Evolutionary conservation across 805 yeast genomes (phyloP).

Genomic region (Wickerhamiella alocasiicola): DNA sequence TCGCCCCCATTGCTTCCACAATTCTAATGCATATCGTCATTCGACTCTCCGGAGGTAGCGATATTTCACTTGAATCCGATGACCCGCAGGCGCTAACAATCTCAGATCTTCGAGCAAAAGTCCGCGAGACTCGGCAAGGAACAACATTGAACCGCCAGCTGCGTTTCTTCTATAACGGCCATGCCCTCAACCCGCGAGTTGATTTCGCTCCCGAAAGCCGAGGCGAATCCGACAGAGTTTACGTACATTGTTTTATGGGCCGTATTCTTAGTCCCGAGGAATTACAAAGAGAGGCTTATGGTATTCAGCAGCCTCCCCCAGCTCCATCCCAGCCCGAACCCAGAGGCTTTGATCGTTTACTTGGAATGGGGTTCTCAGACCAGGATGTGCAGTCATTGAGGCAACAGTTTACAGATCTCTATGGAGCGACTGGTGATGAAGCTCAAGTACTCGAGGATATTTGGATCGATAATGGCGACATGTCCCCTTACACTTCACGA

Average conservation of each 20-base stretch:
- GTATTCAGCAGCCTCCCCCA: constrained; percentile 20
- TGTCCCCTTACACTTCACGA: constrained; percentile 23
- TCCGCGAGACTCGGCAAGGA: constrained; percentile 29
- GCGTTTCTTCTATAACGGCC: constrained; percentile 57
- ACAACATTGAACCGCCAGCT: constrained; percentile 37
- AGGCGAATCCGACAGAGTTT: constrained; percentile 30
- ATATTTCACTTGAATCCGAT: constrained; percentile 30
- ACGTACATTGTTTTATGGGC: constrained; percentile 71
- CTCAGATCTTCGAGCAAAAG: constrained; percentile 33
- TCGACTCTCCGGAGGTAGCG: constrained; percentile 38
- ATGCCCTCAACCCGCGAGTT: constrained; percentile 45
- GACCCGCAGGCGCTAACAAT: constrained; percentile 21
- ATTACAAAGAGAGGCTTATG: constrained; percentile 47
- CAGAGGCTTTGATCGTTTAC: constrained; percentile 72
- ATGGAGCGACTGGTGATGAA: constrained; percentile 33
- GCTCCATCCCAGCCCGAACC: constrained; percentile 49
- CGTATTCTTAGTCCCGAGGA: constrained; percentile 44
- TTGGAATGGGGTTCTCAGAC: constrained; percentile 71
- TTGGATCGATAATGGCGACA: constrained; percentile 74
- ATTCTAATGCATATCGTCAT: constrained; percentile 24
- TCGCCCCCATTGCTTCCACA: constrained; percentile 1
- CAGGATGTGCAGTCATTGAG: constrained; percentile 64
- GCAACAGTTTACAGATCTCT: constrained; percentile 58
- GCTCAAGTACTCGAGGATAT: constrained; percentile 51
- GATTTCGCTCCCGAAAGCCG: constrained; percentile 41